Evolutionary conservation across 768 basidiomycete species (phyloP), one percentile per base, ranked within the genome.

Genomic region (Rhizopogon vinicolor): DNA sequence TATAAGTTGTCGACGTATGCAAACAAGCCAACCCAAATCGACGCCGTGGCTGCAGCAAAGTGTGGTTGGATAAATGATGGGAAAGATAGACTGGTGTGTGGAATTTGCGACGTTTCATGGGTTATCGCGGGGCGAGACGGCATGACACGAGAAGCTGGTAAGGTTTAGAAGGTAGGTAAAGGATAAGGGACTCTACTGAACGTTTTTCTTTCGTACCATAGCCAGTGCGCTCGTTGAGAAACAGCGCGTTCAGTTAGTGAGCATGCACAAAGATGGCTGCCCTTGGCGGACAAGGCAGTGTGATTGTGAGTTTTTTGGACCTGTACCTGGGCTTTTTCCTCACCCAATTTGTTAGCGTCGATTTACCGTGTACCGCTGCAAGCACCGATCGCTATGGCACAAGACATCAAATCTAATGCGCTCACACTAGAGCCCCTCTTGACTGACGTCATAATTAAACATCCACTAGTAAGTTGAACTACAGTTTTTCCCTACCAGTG

Each of bases 1-100:
- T 93, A 80, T 70, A 92, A 86, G 66, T 78, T 93, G 29, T 72
- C 86, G 10, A 92, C 91, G 0, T 93, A 91, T 62, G 78, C 86
- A 16, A 89, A 87, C 59, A 93, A 93, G 66, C 89, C 90, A 0
- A 53, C 81, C 0, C 74, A 76, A 9, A 85, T 92, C 29, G 83
- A 93, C 54, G 85, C 90, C 1, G 89, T 92, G 13, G 84, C 90
- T 16, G 90, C 91, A 3, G 77, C 90, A 0, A 89, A 82, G 67
- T 89, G 87, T 64, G 91, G 91, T 2, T 93, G 91, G 91, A 74
- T 80, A 22, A 93, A 93, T 58, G 84, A 91, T 51, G 88, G 89
- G 42, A 91, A 89, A 68, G 90, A 92, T 56, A 76, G 90, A 45
- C 69, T 92, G 18, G 77, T 87, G 2, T 92, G 90, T 62, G 84